phyloP scores from a whole-genome alignment of 2,329 filamentous ascomycete species.

The Chalaropsis thielavioides region DNA sequence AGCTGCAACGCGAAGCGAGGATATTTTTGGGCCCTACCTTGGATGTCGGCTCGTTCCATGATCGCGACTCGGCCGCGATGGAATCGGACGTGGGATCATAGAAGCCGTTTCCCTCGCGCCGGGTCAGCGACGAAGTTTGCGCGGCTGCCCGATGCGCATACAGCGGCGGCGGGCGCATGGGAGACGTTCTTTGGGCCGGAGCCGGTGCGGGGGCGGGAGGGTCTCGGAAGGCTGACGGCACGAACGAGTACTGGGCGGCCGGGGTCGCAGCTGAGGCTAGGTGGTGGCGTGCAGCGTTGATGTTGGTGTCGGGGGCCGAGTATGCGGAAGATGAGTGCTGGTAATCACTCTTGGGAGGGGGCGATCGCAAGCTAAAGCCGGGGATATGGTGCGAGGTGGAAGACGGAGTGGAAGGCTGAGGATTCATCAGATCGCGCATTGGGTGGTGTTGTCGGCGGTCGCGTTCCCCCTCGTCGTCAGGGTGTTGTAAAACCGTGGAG shows the following conservation, averaged over 20 bases:
- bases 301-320: background rate
- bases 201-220: conserved; percentile 32
- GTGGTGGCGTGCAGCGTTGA: background rate
- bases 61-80: conserved; percentile 31
- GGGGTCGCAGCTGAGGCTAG: conserved; percentile 30
- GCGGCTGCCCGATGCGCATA: conserved; percentile 21
- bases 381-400: conserved; percentile 27
- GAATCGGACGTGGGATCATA: conserved; percentile 41
- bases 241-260: conserved; percentile 27
- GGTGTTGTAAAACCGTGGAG: conserved; percentile 36
- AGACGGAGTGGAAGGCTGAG: conserved; percentile 21
- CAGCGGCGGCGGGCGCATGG: conserved; percentile 15
- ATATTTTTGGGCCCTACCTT: conserved; percentile 27
- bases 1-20: background rate
- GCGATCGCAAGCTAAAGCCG: conserved; percentile 36
- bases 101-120: conserved; percentile 31
- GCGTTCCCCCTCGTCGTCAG: conserved; percentile 28
- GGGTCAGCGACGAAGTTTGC: conserved; percentile 24
- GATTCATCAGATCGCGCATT: conserved; percentile 35
- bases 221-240: conserved; percentile 20
- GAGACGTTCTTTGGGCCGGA: conserved; percentile 27
- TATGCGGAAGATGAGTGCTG: background rate
- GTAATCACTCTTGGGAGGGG: conserved; percentile 23
- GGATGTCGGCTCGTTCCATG: conserved; percentile 34
- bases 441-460: conserved; percentile 23